phyloP scores from a whole-genome alignment of 805 yeast species.

The Dipodascus albidus region DNA sequence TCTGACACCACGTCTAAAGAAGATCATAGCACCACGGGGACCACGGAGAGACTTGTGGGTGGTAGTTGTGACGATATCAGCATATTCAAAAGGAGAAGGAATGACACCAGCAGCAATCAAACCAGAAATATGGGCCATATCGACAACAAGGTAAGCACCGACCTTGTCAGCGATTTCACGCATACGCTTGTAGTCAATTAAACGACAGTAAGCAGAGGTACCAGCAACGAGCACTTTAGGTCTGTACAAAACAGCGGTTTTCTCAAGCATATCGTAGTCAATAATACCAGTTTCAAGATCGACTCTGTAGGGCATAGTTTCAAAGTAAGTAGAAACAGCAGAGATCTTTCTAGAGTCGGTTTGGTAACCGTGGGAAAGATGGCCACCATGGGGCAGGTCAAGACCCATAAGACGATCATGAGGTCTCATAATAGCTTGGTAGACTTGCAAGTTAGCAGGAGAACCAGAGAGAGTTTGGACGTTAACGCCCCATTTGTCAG shows the following conservation, averaged over 20 bases:
- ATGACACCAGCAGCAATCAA: slow-evolving; percentile 91
- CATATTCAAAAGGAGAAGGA: slow-evolving; percentile 91
- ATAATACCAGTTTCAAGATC: slow-evolving; percentile 85
- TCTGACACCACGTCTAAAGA: slow-evolving; percentile 94
- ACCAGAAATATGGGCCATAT: slow-evolving; percentile 98
- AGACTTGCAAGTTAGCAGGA: slow-evolving; percentile 95
- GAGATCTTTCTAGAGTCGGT: slow-evolving; percentile 89
- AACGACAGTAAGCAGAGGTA: slow-evolving; percentile 94
- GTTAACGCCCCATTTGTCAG: slow-evolving; percentile 93
- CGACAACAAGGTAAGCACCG: slow-evolving; percentile 91
- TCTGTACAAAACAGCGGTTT: slow-evolving; percentile 82
- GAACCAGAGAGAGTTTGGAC: slow-evolving; percentile 96
- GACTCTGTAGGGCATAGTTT: slow-evolving; percentile 97
- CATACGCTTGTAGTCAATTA: slow-evolving; percentile 95
- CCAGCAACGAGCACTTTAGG: slow-evolving; percentile 97
- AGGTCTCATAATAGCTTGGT: slow-evolving; percentile 88
- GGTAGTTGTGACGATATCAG: slow-evolving; percentile 96
- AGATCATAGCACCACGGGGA: slow-evolving; percentile 99
- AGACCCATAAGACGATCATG: slow-evolving; percentile 97
- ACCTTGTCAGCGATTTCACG: slow-evolving; percentile 93
- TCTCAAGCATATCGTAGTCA: slow-evolving; percentile 91
- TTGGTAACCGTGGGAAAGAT: slow-evolving; percentile 96
- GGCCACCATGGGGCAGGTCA: slow-evolving; percentile 98
- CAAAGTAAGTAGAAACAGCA: slow-evolving; percentile 91
- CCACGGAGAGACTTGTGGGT: slow-evolving; percentile 98